Base-by-base conservation (phyloP, 116 monocot genomes). In the Papilionanthe hybrid region DNA sequence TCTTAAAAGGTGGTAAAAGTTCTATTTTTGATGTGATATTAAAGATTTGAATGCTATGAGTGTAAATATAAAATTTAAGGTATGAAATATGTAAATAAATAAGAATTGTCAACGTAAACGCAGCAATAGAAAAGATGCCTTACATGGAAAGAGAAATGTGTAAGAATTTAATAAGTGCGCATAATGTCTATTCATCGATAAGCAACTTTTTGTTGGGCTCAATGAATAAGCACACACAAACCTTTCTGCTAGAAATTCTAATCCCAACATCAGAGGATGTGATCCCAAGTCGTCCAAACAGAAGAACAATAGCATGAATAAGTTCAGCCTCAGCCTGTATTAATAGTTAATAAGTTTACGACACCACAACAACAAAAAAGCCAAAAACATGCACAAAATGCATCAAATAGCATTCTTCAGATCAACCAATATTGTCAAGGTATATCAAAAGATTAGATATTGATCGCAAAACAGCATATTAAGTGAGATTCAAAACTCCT, bases 321-420 rank as follows among this genome's bases (percentile, higher is more conserved):
- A 98, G 89, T 82, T 98, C 98, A 83, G 94, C 94, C 83, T 98
- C 98, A 71, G 93, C 98, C 98, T 98, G 84, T 78, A 79, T 13
- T 43, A 82, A 79, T 27, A 74, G 7, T 44, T 78, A 66, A 29
- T 28, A 4, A 75, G 65, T 32, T 29, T 5, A 66, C 32, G 1
- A 7, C 49, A 66, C 37, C 20, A 27, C 45, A 45, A 45, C 7
- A 45, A 29, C 42, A 19, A 78, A 65, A 75, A 75, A 5, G 56
- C 30, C 11, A 65, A 15, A 69, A 69, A 69, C 69, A 69, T 13
- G 15, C 18, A 69, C 15, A 69, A 69, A 69, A 32, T 7, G 15
- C 69, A 69, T 69, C 37, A 32, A 69, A 37, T 32, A 15, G 10
- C 69, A 69, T 15, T 69, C 37, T 69, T 69, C 18, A 37, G 37